phyloP scores from a whole-genome alignment of 345 rosid species.

The Acer yangbiense region DNA sequence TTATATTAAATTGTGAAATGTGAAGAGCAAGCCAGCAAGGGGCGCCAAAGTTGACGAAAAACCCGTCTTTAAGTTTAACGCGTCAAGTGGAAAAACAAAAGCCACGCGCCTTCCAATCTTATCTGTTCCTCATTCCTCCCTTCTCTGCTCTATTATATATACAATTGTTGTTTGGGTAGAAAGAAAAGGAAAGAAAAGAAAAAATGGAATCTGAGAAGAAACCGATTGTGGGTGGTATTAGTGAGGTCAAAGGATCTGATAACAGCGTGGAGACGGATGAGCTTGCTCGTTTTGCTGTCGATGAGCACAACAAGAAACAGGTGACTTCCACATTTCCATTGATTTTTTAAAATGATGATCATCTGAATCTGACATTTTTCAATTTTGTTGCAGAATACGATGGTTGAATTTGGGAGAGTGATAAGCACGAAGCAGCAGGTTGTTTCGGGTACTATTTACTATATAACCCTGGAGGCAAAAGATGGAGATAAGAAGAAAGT shows the following conservation, averaged over 20 bases:
- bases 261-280: slow-evolving; percentile 62
- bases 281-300: slow-evolving; percentile 91
- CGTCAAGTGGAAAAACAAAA: no score
- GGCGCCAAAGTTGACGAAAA: no score
- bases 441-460: slow-evolving; percentile 72
- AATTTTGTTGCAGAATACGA: slow-evolving; percentile 46
- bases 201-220: neutral
- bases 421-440: slow-evolving; percentile 70
- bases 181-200: no score
- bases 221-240: slow-evolving; percentile 44
- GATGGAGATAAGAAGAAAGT: slow-evolving; percentile 65
- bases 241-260: slow-evolving; percentile 47
- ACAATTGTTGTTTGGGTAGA: no score
- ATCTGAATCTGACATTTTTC: neutral
- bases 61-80: no score
- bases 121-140: no score
- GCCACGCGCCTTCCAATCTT: no score
- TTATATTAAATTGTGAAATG: no score
- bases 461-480: slow-evolving; percentile 69
- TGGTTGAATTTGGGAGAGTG: slow-evolving; percentile 59
- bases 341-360: neutral
- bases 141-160: no score
- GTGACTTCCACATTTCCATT: slow-evolving; percentile 28
- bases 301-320: slow-evolving; percentile 82
- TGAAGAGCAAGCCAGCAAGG: no score